Evolutionary conservation across 1,284 basidiomycete genomes (phyloP), one percentile per base, ranked within the genome.

Genomic region (Hymenochaete sp.): DNA sequence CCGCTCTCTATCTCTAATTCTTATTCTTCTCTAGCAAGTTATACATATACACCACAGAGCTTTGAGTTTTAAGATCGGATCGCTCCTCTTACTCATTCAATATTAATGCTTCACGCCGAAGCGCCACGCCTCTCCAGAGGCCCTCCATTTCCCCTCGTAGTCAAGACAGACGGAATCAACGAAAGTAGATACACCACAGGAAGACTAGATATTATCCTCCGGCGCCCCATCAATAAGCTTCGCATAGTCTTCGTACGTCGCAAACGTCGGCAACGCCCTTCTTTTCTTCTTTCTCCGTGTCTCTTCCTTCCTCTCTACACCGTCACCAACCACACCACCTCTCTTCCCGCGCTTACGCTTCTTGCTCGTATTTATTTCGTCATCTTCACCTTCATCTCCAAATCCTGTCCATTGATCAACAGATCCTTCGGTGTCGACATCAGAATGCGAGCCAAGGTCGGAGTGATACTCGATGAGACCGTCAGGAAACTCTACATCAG

Each of bases 161-260:
- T n/a, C n/a, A n/a, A n/a, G n/a, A n/a, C n/a, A n/a, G n/a, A n/a
- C n/a, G n/a, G n/a, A n/a, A n/a, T n/a, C n/a, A n/a, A n/a, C n/a
- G n/a, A n/a, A n/a, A n/a, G n/a, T n/a, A n/a, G n/a, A n/a, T n/a
- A n/a, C n/a, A n/a, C n/a, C n/a, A n/a, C n/a, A n/a, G n/a, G n/a
- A n/a, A 25, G 10, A 25, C 21, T 36, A 50, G 13, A 50, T 50
- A 32, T 50, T 38, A 57, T 88, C 84, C 63, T 88, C 84, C 13
- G 77, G 74, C 16, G 70, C 84, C 48, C 83, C 84, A 59, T 95
- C 92, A 53, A 98, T 93, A 71, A 98, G 73, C 64, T 79, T 85
- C 39, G 87, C 88, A 58, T 96, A 98, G 55, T 97, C 95, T 52
- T 98, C 95, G 53, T 95, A 95, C 59, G 81, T 88, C 2, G 90